Evolutionary conservation across 2,329 filamentous ascomycete genomes (phyloP), one percentile per base, ranked within the genome.

Genomic region (Penicillium sp.): DNA sequence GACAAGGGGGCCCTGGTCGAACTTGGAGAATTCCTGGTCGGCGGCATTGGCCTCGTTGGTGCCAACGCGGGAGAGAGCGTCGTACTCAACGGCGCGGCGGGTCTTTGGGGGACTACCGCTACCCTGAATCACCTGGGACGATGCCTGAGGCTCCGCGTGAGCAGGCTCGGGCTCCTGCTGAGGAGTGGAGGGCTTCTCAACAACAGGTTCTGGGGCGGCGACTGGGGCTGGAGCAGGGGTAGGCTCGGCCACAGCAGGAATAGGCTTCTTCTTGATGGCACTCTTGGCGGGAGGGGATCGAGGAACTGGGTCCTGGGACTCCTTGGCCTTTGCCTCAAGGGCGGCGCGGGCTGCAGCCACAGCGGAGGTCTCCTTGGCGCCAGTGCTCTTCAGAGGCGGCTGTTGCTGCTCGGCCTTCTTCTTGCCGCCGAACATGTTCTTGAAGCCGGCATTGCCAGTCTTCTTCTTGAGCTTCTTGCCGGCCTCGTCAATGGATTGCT

Each of bases 1-100:
- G 10, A 85, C 76, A 24, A 97, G 83, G 1, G 95, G 95, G 2
- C 93, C 95, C 77, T 98, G 94, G 69, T 95, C 90, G 70, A 98
- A 98, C 24, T 80, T 81, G 16, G 83, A 84, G 69, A 88, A 87
- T 54, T 81, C 79, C 4, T 71, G 73, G 44, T 80, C 76, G 14
- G 79, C 78, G n/a, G 76, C 75, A 40, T 72, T 74, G 52, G 74
- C 73, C 63, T 81, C 79, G 55, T 75, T 74, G 36, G 77, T 87
- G 67, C 86, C 84, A 37, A 88, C 81, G 4, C 83, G 84, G 6
- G 89, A 89, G 4, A 86, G 72, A 74, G 80, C 65, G 83, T 81
- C 79, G 83, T 82, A 67, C 69, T 79, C 72, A 79, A 84, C 62
- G 82, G 74, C 67, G 83, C 83, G 60, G 75, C 76, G 57, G 78